Evolutionary conservation across 148 eudicot genomes (phyloP).

Genomic region (Linanthus parryae): DNA sequence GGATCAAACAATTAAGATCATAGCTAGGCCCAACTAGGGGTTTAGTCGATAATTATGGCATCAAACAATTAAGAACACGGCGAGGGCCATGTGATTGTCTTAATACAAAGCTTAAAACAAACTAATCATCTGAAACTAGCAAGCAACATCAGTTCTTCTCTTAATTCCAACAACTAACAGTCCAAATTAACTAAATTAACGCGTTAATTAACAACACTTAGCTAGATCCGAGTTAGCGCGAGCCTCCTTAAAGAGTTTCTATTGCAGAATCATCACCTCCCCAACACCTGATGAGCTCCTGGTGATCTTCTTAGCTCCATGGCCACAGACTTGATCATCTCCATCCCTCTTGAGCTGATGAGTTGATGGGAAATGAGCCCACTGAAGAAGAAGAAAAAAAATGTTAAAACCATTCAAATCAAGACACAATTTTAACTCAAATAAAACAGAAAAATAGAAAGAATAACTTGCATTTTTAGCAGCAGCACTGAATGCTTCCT

Average conservation of each 20-base stretch:
- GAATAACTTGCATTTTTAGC: conserved; percentile 67
- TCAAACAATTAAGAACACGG: too few relatives aligned
- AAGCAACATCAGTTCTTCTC: neutral
- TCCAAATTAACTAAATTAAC: neutral
- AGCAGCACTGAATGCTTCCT: conserved; percentile 96
- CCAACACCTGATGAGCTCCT: conserved; percentile 6
- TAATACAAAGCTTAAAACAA: neutral
- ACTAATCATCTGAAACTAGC: neutral
- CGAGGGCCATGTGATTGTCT: too few relatives aligned
- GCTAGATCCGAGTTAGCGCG: neutral
- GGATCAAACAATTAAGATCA: too few relatives aligned
- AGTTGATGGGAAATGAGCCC: conserved; percentile 89
- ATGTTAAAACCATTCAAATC: neutral
- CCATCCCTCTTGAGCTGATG: conserved; percentile 33
- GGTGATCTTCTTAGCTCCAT: conserved; percentile 20
- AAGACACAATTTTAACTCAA: neutral
- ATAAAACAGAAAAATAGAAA: neutral
- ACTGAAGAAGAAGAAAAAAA: conserved; percentile 29
- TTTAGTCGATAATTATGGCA: too few relatives aligned
- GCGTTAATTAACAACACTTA: neutral
- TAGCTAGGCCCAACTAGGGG: too few relatives aligned
- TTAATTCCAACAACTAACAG: neutral
- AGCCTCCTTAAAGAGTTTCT: neutral
- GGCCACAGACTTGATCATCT: conserved; percentile 27
- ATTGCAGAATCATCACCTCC: conserved; percentile 10